phyloP scores from a whole-genome alignment of 768 basidiomycete species.

The Trametes cubensis region DNA sequence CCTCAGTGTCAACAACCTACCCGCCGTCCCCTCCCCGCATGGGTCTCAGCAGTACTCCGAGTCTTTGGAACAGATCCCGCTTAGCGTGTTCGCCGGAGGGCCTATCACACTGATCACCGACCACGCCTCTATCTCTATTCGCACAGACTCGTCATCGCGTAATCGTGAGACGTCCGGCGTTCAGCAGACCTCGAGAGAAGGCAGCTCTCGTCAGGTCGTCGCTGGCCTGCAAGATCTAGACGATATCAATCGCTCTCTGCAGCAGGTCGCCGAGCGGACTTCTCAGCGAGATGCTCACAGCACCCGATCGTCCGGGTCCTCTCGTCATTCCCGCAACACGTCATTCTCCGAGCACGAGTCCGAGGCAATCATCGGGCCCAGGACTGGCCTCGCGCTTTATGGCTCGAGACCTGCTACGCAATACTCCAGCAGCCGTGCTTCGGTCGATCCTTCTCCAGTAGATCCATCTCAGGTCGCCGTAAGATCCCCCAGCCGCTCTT shows the following conservation, averaged over 20 bases:
- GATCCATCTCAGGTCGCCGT: slow-evolving; percentile 1
- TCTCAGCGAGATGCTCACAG: slow-evolving; percentile 3
- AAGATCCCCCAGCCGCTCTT: slow-evolving; percentile 11
- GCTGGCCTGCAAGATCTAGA: slow-evolving; percentile 22
- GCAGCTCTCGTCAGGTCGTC: slow-evolving; percentile 22
- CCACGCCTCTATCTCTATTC: slow-evolving; percentile 3
- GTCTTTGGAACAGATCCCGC: slow-evolving; percentile 13
- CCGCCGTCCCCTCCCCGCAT: slow-evolving; percentile 11
- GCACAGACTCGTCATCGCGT: not conserved
- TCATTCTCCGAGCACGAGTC: slow-evolving; percentile 9
- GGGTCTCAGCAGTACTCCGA: not conserved
- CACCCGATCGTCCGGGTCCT: slow-evolving; percentile 9
- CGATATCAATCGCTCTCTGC: slow-evolving; percentile 20
- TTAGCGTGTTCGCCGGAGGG: slow-evolving; percentile 15
- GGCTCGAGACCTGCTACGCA: slow-evolving; percentile 18
- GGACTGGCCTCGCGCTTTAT: slow-evolving; percentile 25
- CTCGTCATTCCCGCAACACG: slow-evolving; percentile 18
- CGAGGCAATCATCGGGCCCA: slow-evolving; percentile 14
- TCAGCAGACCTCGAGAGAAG: slow-evolving; percentile 3
- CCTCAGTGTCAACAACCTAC: slow-evolving; percentile 17
- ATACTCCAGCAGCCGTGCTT: not conserved
- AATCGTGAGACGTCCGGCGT: slow-evolving; percentile 1
- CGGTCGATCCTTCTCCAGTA: not conserved
- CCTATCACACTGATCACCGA: slow-evolving; percentile 8
- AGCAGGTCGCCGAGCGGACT: slow-evolving; percentile 3